A percentile compares a stretch with the other conserved stretches of the same genome.
Conservation (phyloP, 441 rosid genomes). For the Populus hybrid region DNA sequence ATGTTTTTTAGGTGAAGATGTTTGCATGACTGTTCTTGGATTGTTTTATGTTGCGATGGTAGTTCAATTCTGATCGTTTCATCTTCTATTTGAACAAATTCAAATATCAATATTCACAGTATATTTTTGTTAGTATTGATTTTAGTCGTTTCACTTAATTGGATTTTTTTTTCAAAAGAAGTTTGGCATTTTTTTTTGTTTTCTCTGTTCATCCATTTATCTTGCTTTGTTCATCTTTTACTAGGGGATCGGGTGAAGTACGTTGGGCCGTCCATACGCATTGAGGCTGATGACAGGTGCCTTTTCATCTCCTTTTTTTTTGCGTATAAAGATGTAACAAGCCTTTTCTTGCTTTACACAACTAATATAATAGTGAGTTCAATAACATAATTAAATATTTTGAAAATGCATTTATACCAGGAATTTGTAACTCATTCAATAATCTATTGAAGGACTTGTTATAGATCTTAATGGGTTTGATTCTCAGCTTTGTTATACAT, state of each 20-base stretch:
- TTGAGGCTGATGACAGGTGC: slow-evolving; percentile 68
- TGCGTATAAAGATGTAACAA: background rate
- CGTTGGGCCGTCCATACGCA: slow-evolving; percentile 51
- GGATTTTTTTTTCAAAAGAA: background rate
- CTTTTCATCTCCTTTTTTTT: background rate
- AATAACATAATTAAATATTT: background rate
- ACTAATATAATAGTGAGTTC: background rate
- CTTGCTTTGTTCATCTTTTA: slow-evolving; percentile 11
- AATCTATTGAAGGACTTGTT: background rate
- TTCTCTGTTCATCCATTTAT: background rate
- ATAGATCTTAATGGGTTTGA: background rate
- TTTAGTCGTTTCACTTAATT: background rate
- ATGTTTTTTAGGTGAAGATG: background rate
- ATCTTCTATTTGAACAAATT: background rate
- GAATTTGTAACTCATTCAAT: background rate
- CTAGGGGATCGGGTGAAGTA: slow-evolving; percentile 92
- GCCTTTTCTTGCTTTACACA: background rate
- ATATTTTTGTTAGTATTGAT: background rate
- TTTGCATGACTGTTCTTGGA: background rate
- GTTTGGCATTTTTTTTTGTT: background rate
- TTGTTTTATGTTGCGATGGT: background rate
- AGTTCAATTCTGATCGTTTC: background rate
- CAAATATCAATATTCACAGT: background rate
- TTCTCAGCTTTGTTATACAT: background rate
- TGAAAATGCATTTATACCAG: background rate